A percentile compares a stretch with the other conserved stretches of the same genome.
These are phyloP conservation scores for Gaeumannomyces sp. DNA, from an alignment of 2,329 filamentous ascomycete species.

Conservation along the genomic window DNA sequence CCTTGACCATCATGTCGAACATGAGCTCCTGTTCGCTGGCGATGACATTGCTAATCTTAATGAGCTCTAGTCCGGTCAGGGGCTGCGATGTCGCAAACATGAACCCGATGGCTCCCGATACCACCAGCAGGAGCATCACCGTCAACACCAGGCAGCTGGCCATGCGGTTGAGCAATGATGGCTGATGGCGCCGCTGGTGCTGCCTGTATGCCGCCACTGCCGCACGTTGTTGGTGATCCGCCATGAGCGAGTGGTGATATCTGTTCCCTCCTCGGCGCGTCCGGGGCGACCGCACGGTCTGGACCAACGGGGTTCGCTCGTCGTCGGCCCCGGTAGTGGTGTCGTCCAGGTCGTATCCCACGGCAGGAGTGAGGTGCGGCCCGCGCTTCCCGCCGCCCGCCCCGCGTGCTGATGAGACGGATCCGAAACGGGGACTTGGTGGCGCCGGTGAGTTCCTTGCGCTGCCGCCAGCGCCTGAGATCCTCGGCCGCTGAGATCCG, in stretches of 20 bases:
- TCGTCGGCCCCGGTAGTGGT: constrained; percentile 67
- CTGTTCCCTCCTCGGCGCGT: constrained; percentile 34
- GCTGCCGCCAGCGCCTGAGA: constrained; percentile 33
- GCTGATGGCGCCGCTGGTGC: constrained; percentile 26
- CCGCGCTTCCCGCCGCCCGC: constrained; percentile 15
- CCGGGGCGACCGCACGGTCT: constrained; percentile 49
- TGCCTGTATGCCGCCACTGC: constrained; percentile 58
- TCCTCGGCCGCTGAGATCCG: constrained; percentile 24
- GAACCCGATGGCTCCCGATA: constrained; percentile 81
- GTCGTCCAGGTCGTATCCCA: constrained; percentile 75
- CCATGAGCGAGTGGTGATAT: constrained; percentile 4
- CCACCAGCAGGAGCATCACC: constrained; percentile 71
- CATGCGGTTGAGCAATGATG: constrained; percentile 63
- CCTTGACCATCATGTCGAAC: constrained; percentile 81
- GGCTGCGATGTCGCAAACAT: constrained; percentile 89
- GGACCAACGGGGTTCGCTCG: constrained; percentile 77
- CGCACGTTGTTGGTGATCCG: neutral
- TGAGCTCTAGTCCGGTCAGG: constrained; percentile 69
- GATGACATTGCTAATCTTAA: constrained; percentile 80
- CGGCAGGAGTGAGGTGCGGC: constrained; percentile 33
- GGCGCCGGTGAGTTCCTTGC: constrained; percentile 58
- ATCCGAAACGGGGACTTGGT: constrained; percentile 56
- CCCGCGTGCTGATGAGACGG: constrained; percentile 17
- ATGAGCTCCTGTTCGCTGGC: constrained; percentile 94
- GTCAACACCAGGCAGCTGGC: constrained; percentile 84